These are phyloP conservation scores for Penicillium tannophilum DNA, from an alignment of 495 filamentous ascomycete genomes.

Conservation along the genomic window DNA sequence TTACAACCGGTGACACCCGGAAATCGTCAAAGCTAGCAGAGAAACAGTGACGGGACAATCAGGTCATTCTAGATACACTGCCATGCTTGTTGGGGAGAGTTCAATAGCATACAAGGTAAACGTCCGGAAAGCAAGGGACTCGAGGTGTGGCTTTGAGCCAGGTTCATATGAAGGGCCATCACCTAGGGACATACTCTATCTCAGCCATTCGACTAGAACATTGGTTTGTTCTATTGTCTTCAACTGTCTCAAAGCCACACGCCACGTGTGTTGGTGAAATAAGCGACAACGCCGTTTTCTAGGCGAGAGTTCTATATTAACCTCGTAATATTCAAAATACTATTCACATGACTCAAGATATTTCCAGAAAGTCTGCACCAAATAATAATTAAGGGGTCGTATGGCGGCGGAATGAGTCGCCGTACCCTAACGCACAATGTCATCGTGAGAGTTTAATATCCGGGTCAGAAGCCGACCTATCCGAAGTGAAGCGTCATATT, in stretches of 20 bases:
- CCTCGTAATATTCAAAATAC: background rate
- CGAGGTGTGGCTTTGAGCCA: slow-evolving; percentile 4
- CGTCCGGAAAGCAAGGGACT: slow-evolving; percentile 1
- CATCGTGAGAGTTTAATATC: background rate
- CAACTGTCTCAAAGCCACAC: background rate
- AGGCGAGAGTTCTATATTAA: background rate
- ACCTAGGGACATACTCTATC: slow-evolving; percentile 5
- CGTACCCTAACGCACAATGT: background rate
- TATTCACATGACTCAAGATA: background rate
- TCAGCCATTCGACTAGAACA: background rate
- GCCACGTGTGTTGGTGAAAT: background rate
- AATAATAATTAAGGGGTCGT: background rate
- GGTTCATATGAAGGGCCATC: slow-evolving; percentile 10
- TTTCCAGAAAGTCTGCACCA: background rate
- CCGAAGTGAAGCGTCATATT: background rate
- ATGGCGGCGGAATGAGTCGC: background rate
- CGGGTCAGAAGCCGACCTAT: background rate
- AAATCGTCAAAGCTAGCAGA: background rate
- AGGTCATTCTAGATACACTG: background rate
- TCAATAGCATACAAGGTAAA: background rate
- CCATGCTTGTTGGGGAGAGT: background rate
- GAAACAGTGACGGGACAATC: background rate
- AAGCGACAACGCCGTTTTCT: background rate
- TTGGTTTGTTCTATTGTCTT: background rate
- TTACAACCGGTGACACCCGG: background rate